Evolutionary conservation across 1,139 yeast species (phyloP).

Genomic region (Hemisphaericaspora subhashii): DNA sequence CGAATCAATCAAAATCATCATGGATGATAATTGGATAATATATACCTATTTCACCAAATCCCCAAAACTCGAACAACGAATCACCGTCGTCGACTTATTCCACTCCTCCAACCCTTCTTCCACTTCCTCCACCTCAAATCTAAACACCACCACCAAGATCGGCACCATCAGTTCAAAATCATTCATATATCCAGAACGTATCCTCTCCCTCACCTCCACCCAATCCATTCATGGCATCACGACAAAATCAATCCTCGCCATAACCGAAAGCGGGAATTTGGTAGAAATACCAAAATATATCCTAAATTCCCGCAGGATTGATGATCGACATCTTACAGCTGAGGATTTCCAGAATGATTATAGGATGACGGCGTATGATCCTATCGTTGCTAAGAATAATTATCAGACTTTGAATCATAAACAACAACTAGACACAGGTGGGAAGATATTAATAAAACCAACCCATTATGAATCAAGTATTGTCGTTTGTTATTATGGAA

Average conservation of each 20-base stretch:
- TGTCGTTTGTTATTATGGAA: slow-evolving; percentile 61
- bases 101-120: too few species aligned
- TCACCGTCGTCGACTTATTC: slow-evolving; percentile 78
- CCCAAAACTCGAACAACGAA: slow-evolving; percentile 56
- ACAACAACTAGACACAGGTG: slow-evolving; percentile 24
- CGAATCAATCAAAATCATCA: slow-evolving; percentile 48
- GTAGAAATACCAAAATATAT: slow-evolving; percentile 68
- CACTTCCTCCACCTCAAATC: too few species aligned
- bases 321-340: slow-evolving; percentile 51
- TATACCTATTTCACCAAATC: slow-evolving; percentile 59
- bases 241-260: slow-evolving; percentile 61
- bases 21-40: slow-evolving; percentile 85
- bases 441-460: slow-evolving; percentile 50
- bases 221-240: slow-evolving; percentile 75
- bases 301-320: slow-evolving; percentile 61
- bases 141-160: too few species aligned
- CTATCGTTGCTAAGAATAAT: slow-evolving; percentile 54
- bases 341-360: slow-evolving; percentile 59
- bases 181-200: slow-evolving; percentile 59
- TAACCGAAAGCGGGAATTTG: slow-evolving; percentile 64
- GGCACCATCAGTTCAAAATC: too few species aligned
- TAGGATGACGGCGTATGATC: slow-evolving; percentile 63
- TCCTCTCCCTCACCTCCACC: slow-evolving; percentile 55
- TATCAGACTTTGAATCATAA: slow-evolving; percentile 40
- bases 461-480: slow-evolving; percentile 83